Percentiles rank a stretch among this genome's conserved stretches.
Evolutionary conservation across 139 green algal species (phyloP).

Genomic region (Micromonas commoda): DNA sequence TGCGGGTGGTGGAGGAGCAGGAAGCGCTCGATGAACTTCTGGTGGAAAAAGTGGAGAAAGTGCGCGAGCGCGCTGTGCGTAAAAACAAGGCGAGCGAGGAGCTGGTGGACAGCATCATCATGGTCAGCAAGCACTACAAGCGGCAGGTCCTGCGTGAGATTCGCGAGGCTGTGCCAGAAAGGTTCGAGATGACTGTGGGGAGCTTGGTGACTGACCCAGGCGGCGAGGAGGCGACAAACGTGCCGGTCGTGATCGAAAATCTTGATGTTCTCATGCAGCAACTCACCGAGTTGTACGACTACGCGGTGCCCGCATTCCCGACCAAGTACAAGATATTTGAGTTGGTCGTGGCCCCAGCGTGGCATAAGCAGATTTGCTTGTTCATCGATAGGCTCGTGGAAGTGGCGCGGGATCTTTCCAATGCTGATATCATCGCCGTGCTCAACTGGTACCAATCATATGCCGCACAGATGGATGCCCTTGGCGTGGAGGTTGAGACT

Average conservation of each 20-base stretch:
- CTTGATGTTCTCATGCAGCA: background rate
- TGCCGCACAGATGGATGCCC: background rate
- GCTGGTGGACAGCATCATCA: background rate
- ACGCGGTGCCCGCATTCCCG: constrained; percentile 7
- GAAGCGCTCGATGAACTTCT: background rate
- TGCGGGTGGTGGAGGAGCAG: background rate
- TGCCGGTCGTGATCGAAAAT: background rate
- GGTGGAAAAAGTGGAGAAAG: background rate
- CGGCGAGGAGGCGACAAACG: background rate
- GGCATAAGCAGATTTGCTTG: background rate
- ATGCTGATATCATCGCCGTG: background rate
- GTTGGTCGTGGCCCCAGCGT: constrained; percentile 2
- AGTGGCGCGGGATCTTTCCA: background rate
- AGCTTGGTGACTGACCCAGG: background rate
- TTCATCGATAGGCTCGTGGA: background rate
- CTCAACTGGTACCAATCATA: background rate
- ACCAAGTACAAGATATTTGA: background rate
- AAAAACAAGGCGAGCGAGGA: background rate
- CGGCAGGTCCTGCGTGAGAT: background rate
- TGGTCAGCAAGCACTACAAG: background rate
- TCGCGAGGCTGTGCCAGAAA: background rate
- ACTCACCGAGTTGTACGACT: constrained; percentile 8
- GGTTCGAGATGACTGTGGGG: background rate
- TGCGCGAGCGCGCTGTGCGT: background rate
- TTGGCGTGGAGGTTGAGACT: background rate